These are phyloP conservation scores for Vigna radiata DNA, from an alignment of 306 rosid genomes.

Conservation along the genomic window DNA sequence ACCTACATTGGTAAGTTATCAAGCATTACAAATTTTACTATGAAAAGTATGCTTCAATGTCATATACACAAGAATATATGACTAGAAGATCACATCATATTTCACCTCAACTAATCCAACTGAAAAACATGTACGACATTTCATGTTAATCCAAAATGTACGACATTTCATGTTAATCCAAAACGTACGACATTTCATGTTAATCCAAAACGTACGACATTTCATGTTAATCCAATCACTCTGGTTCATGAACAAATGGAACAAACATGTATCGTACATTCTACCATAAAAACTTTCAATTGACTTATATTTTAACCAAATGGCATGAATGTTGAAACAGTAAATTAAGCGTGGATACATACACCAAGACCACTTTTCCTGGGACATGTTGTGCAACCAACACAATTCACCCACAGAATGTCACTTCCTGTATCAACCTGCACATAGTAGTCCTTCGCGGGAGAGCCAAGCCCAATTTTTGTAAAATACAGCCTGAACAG, in stretches of 20 bases:
- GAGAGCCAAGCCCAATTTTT: conserved; percentile 82
- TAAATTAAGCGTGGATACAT: conserved; percentile 42
- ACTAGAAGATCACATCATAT: no score
- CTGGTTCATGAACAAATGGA: no score
- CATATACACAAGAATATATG: no score
- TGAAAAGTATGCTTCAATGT: no score
- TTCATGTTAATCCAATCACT: neutral
- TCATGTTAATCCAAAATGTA: no score
- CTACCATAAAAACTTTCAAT: neutral
- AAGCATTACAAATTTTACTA: no score
- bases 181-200: neutral
- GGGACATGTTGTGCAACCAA: conserved; percentile 76
- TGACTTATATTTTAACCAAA: conserved; percentile 23
- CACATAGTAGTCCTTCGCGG: conserved; percentile 72
- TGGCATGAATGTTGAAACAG: conserved; percentile 8
- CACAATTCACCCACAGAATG: conserved; percentile 83
- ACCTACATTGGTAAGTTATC: conserved; percentile 29
- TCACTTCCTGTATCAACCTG: conserved; percentile 99
- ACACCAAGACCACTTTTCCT: conserved; percentile 76
- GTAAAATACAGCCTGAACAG: conserved; percentile 77
- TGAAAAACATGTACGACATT: no score
- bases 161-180: no score
- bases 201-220: neutral
- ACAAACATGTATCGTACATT: neutral
- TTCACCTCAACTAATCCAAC: no score